These are phyloP conservation scores for Rhizomucor pusillus DNA, from an alignment of 371 early-diverging fungal species.

Conservation along the genomic window DNA sequence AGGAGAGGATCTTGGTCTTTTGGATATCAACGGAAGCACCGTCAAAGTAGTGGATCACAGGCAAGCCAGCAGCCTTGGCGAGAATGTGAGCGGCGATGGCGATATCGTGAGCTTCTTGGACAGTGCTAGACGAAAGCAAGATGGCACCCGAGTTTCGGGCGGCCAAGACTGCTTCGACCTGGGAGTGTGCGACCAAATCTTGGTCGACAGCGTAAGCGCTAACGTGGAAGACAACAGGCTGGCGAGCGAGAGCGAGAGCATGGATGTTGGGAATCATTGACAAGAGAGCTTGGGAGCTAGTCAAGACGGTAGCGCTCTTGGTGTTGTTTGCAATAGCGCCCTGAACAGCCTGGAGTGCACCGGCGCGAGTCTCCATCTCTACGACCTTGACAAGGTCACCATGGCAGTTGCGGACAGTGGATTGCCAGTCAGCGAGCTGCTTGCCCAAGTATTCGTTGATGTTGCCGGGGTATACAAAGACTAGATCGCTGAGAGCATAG, in stretches of 20 bases:
- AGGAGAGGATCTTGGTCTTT: constrained; percentile 47
- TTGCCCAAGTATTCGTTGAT: constrained; percentile 60
- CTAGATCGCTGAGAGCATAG: constrained; percentile 73
- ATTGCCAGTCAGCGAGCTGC: constrained; percentile 57
- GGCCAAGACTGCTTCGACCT: constrained; percentile 65
- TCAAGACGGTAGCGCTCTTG: constrained; percentile 58
- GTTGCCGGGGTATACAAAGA: constrained; percentile 73
- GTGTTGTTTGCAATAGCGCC: constrained; percentile 60
- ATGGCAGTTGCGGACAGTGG: constrained; percentile 55
- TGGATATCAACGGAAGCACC: constrained; percentile 56
- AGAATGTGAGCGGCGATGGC: constrained; percentile 68
- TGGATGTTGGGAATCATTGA: constrained; percentile 82
- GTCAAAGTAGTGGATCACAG: constrained; percentile 77
- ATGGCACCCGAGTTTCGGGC: constrained; percentile 69
- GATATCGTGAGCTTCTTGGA: constrained; percentile 81
- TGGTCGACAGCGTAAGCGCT: constrained; percentile 65
- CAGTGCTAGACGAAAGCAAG: constrained; percentile 65
- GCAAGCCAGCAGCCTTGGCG: constrained; percentile 52
- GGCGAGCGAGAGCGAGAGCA: constrained; percentile 56
- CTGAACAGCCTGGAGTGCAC: constrained; percentile 80
- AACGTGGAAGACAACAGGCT: constrained; percentile 83
- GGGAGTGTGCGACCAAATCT: constrained; percentile 50
- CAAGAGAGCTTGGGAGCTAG: constrained; percentile 73
- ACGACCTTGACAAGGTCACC: constrained; percentile 64
- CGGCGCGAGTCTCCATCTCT: constrained; percentile 75